These are phyloP conservation scores for Nectriaceae sp. DNA, from an alignment of 2,329 filamentous ascomycete genomes.

Conservation along the genomic window DNA sequence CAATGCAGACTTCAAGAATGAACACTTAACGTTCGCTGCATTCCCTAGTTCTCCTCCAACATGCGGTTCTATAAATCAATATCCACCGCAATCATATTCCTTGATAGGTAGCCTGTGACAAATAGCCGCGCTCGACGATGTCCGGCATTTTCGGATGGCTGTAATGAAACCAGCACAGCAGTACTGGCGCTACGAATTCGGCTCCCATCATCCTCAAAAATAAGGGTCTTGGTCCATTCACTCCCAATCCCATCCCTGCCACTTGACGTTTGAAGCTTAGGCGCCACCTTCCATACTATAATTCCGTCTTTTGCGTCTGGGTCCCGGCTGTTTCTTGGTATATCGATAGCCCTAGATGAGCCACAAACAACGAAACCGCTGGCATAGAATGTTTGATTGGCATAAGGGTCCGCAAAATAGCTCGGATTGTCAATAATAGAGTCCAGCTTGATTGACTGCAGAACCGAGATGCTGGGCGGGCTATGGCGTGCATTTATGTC, in stretches of 20 bases:
- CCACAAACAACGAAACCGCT: slow-evolving; percentile 58
- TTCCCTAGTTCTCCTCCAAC: no score
- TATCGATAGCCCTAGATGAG: slow-evolving; percentile 40
- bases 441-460: slow-evolving; percentile 45
- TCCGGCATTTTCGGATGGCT: slow-evolving; percentile 44
- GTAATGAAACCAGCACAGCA: slow-evolving; percentile 54
- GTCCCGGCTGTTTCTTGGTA: slow-evolving; percentile 34
- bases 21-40: no score
- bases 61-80: slow-evolving; percentile 43
- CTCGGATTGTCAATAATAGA: slow-evolving; percentile 57
- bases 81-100: slow-evolving; percentile 51
- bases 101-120: slow-evolving; percentile 56
- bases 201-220: slow-evolving; percentile 60
- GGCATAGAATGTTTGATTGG: slow-evolving; percentile 43
- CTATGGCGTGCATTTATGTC: not conserved
- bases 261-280: slow-evolving; percentile 7
- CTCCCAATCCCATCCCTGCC: slow-evolving; percentile 6
- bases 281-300: slow-evolving; percentile 46
- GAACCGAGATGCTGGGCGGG: slow-evolving; percentile 30
- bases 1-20: no score
- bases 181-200: slow-evolving; percentile 51
- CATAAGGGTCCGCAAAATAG: slow-evolving; percentile 58
- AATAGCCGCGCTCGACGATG: slow-evolving; percentile 58
- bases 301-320: slow-evolving; percentile 41
- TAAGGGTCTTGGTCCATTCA: slow-evolving; percentile 45